Base-by-base conservation (phyloP, 2,329 filamentous ascomycete species). In the Alternaria panax region DNA sequence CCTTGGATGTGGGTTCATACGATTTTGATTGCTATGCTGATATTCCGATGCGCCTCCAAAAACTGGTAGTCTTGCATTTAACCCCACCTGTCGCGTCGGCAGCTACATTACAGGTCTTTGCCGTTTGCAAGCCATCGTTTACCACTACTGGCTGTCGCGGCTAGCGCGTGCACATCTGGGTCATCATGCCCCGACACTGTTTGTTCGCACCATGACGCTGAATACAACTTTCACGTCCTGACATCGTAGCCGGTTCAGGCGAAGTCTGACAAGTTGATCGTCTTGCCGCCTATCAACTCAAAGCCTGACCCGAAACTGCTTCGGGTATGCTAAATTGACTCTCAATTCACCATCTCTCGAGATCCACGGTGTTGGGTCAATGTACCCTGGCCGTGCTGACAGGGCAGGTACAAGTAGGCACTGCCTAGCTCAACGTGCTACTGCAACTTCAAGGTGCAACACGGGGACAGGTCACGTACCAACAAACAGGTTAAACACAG, bases 401-500 rank as follows among this genome's bases (percentile, higher is more conserved):
- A 27, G 24, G 24, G 25, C 22, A 45, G 32, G 46, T 32, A 51
- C 27, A 32, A 25, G 22, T 41, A 57, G 25, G 24, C 41, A 41
- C 38, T 38, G 18, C 30, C 12, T 30, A 41, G 34, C 43, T 36
- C 20, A n/a, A 22, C 20, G 28, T 57, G 30, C 38, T 34, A 40
- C 48, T 57, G 53, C 51, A 51, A 69, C 62, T 53, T 55, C 30
- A 43, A 18, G 43, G 16, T 69, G 66, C 57, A 65, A 67, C 61
- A 53, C 54, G 56, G 57, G 22, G 48, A 22, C 9, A 43, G 54
- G 27, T 58, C 54, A 59, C 30, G 47, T 46, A 25, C 53, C 30
- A 45, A 22, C 24, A 25, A 27, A 59, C 30, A 53, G 62, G 53
- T 58, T 64, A 62, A 62, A 67, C 30, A 46, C 34, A 58, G 36